Conservation (phyloP, 192 early-diverging fungal genomes). For the Umbelopsis sp. region DNA sequence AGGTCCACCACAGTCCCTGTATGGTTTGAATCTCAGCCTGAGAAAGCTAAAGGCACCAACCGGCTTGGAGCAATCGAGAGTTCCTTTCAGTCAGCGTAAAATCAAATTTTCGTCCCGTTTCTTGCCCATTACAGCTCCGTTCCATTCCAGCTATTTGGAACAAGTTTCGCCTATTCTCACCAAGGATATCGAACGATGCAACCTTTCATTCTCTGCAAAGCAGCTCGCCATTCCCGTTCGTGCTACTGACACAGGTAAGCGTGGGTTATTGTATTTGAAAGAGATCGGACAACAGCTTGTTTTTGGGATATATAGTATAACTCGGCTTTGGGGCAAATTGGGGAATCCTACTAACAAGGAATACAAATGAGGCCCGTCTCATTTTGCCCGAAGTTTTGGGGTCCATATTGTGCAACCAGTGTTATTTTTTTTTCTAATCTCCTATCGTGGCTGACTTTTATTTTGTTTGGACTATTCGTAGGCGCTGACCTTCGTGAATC, state of each 20-base stretch:
- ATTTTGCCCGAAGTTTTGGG: slow-evolving; percentile 5
- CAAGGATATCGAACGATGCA: slow-evolving; percentile 68
- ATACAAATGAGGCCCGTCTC: no score
- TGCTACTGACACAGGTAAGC: slow-evolving; percentile 72
- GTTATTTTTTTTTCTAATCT: not conserved
- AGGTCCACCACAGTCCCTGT: slow-evolving; percentile 88
- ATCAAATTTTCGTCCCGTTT: slow-evolving; percentile 90
- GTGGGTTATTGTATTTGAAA: no score
- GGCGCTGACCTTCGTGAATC: slow-evolving; percentile 69
- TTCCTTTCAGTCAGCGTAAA: slow-evolving; percentile 88
- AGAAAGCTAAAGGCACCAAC: slow-evolving; percentile 90
- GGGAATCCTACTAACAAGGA: no score
- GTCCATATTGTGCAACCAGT: not conserved
- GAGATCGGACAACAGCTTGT: not conserved
- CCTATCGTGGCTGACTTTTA: not conserved
- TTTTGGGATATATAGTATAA: no score
- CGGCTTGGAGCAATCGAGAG: slow-evolving; percentile 83
- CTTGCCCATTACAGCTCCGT: slow-evolving; percentile 90
- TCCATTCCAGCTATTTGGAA: slow-evolving; percentile 83
- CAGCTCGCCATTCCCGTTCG: slow-evolving; percentile 77
- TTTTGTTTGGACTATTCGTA: slow-evolving; percentile 23
- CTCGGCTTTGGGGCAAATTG: slow-evolving; percentile 24
- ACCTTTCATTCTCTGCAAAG: slow-evolving; percentile 62
- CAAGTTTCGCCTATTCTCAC: slow-evolving; percentile 64
- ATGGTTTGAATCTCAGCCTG: slow-evolving; percentile 88